Base-by-base conservation (phyloP, 805 yeast species). In the Lipomyces sp. region DNA sequence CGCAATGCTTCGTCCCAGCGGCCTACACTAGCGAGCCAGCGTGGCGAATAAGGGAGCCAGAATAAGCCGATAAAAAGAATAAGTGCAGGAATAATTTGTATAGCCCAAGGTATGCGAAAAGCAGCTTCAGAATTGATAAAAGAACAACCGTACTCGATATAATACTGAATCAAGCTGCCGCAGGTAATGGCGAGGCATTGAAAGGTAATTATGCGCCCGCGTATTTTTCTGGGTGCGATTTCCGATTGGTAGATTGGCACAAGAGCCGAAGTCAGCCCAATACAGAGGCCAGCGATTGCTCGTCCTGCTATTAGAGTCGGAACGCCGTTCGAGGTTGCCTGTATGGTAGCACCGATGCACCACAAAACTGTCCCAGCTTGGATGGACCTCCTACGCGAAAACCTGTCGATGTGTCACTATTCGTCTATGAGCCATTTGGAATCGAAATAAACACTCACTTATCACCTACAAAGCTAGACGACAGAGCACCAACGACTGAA, bases 161-260 rank as follows among this genome's bases (percentile, higher is more conserved):
- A 29, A 15, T 50, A 50, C 32, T 50, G 53, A 3, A 50, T 50
- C 18, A 50, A 15, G 15, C 15, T 29, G 18, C 53, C 53, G 8
- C 53, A 50, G 11, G 53, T 6, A 50, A 50, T 91, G 8, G 96
- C 96, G 0, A 95, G 87, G 77, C 90, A 91, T 75, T 91, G 95
- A 37, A 90, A 88, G 74, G 96, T 90, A 3, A 93, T 96, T 62
- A 91, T 80, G 73, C 86, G 84, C 2, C 97, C 97, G 74, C 97
- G 82, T 71, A 89, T 89, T 73, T 90, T 90, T 32, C 92, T 88
- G 0, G 97, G 97, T 5, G 92, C 86, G 59, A 92, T 90, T 75
- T 92, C 97, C 60, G 92, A 86, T 75, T 90, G 96, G 77, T 90
- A 92, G 59, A 90, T 86, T 0, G 97, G 97, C 8, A 92, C 92